Base-by-base conservation (phyloP, 306 rosid species). In the Malus asiatica region DNA sequence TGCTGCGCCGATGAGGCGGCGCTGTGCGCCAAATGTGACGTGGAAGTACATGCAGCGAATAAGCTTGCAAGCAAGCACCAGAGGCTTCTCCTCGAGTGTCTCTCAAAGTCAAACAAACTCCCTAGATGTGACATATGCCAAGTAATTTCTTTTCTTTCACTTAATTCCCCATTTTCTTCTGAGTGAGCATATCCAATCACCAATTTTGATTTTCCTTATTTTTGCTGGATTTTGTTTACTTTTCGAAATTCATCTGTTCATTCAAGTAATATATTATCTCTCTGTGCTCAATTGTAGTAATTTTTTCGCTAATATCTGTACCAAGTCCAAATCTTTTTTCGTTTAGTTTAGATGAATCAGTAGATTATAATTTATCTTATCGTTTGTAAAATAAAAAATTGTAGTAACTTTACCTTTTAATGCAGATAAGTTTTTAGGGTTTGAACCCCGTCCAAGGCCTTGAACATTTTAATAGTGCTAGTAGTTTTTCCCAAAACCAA, bases 1-100 rank as follows among this genome's bases (percentile, higher is more conserved):
- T 95, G 99, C 78, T 95, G 99, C 67, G 97, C 99, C 0, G 99
- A 95, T 77, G 99, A 95, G 79, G 99, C 99, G 7, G 97, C 97
- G 38, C 87, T 95, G 61, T 95, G 99, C 65, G 91, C 93, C 18
- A 92, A 85, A 83, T 95, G 99, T 45, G 99, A 95, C 42, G 83
- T 90, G 6, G 99, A 95, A 79, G 97, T 95, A 77, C 99, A 95
- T 84, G 97, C 97, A 23, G 99, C 99, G 0, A 95, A 95, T 79
- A 95, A 90, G 88, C 97, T 95, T 8, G 99, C 99, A 46, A 95
- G 97, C 83, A 95, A 95, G 81, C 97, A 95, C 77, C 99, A 92
- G 79, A 86, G 99, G 87, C 97, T 95, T 82, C 97, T 87, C 25
- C 97, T 95, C 76, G 85, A 95, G 48, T 84, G 83, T 79, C 85